Base-by-base conservation (phyloP, 352 stramenopile genomes). In the Thalassiosira mediterranea region DNA sequence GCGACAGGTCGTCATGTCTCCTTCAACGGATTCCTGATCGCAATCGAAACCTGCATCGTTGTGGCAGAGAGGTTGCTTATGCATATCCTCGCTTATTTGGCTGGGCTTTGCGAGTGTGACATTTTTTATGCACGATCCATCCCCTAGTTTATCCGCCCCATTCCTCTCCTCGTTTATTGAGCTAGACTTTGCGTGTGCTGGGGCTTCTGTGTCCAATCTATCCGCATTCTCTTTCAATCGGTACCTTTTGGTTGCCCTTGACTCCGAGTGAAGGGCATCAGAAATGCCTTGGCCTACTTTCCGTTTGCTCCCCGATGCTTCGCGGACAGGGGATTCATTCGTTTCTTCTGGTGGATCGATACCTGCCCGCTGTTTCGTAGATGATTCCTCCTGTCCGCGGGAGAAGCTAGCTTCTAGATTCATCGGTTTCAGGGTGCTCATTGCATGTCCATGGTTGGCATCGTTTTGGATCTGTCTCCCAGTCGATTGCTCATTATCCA, bases 271-370 rank as follows among this genome's bases (percentile, higher is more conserved):
- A 7, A 17, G n/a, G 34, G 19, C 10, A 5, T 8, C 34, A 7
- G 34, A 1, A 28, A n/a, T 2, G 37, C 15, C 34, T 32, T 64
- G 32, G 15, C 49, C 56, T 0, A 56, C 21, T 44, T 72, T 63
- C 26, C 52, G 29, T 42, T 54, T 54, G 32, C n/a, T 70, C 23
- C 53, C 17, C 25, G 25, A 28, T 59, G 40, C 19, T 57, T 64
- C 26, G n/a, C 31, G 56, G 40, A 42, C 7, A 42, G 5, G 56
- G 4, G 28, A 5, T 13, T 37, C n/a, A 13, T 38, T 73, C 37
- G 49, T 70, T 68, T 69, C 54, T 47, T 76, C 66, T 8, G 71
- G 71, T 23, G 71, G 71, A 60, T 79, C 71, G 34, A 79, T 62
- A 21, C 53, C 21, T 62, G 34, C 4, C n/a, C 37, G 46, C 47